Conservation (phyloP, 2,329 filamentous ascomycete species). For the Xylaria polymorpha region DNA sequence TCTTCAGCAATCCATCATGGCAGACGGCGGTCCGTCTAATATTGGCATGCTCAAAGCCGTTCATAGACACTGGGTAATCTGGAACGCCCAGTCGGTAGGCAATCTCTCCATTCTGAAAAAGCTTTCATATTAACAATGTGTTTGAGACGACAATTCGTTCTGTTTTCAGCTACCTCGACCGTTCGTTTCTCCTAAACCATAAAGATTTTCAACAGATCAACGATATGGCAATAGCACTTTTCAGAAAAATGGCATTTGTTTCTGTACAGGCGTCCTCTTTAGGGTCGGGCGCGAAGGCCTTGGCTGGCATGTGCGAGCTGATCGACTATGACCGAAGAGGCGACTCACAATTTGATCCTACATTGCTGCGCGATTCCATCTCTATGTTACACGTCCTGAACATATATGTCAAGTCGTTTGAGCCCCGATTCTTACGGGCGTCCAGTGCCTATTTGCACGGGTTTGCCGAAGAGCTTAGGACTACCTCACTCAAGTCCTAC, state of each 20-base stretch:
- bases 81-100: slow-evolving; percentile 80
- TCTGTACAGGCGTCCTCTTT: slow-evolving; percentile 45
- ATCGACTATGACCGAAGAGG: slow-evolving; percentile 76
- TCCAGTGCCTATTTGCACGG: slow-evolving; percentile 75
- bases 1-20: slow-evolving; percentile 67
- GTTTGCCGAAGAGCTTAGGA: slow-evolving; percentile 75
- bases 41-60: slow-evolving; percentile 71
- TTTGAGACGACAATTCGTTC: slow-evolving; percentile 75
- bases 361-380: slow-evolving; percentile 78
- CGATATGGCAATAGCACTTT: slow-evolving; percentile 82
- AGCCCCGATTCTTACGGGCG: slow-evolving; percentile 75
- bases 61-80: slow-evolving; percentile 74
- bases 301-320: slow-evolving; percentile 77
- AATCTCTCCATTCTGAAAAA: background rate
- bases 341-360: slow-evolving; percentile 67
- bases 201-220: slow-evolving; percentile 78
- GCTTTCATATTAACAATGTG: slow-evolving; percentile 24
- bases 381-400: slow-evolving; percentile 87
- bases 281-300: slow-evolving; percentile 54
- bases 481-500: slow-evolving; percentile 77
- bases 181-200: slow-evolving; percentile 83
- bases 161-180: slow-evolving; percentile 93
- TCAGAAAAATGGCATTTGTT: slow-evolving; percentile 70
- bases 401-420: slow-evolving; percentile 83
- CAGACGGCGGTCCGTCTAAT: slow-evolving; percentile 63